Percentiles rank a stretch among this genome's conserved stretches.
Conservation (phyloP, 768 basidiomycete genomes). For the Crassisporium funariophilum region DNA sequence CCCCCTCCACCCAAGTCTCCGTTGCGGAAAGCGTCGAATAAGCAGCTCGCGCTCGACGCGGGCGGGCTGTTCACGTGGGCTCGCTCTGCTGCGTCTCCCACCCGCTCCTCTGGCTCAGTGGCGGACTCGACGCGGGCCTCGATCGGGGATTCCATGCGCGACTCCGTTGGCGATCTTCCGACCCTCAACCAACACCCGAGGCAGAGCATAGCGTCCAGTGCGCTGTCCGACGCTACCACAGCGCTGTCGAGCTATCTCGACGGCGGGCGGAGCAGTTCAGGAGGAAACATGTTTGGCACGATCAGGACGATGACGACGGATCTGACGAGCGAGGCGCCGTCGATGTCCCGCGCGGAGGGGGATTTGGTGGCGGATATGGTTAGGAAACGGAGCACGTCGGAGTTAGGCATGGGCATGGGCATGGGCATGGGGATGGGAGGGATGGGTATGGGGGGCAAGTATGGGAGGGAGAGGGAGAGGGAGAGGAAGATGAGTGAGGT, state of each 20-base stretch:
- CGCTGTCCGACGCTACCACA: slow-evolving; percentile 55
- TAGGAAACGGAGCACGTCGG: slow-evolving; percentile 32
- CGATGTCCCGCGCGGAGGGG: slow-evolving; percentile 73
- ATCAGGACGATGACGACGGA: slow-evolving; percentile 84
- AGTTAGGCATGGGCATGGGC: slow-evolving; percentile 7
- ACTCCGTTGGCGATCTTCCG: too few species aligned
- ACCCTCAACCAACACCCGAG: too few species aligned
- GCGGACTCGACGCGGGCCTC: slow-evolving; percentile 38
- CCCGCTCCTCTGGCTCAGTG: slow-evolving; percentile 19
- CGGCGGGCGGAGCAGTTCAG: slow-evolving; percentile 34
- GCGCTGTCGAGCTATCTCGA: slow-evolving; percentile 68
- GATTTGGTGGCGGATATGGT: slow-evolving; percentile 52
- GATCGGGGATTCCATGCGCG: slow-evolving; percentile 35
- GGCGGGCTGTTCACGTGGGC: slow-evolving; percentile 35
- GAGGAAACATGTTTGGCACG: slow-evolving; percentile 69
- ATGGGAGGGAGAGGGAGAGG: slow-evolving; percentile 53
- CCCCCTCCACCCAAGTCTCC: slow-evolving; percentile 51
- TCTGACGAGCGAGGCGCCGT: slow-evolving; percentile 73
- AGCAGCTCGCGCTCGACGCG: too few species aligned
- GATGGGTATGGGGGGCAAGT: slow-evolving; percentile 13
- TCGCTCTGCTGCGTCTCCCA: slow-evolving; percentile 28
- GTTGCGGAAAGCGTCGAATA: slow-evolving; percentile 41
- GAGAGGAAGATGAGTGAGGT: slow-evolving; percentile 70
- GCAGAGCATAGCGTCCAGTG: slow-evolving; percentile 47
- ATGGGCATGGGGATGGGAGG: slow-evolving; percentile 11